Conservation (phyloP, 306 rosid species). For the Vigna unguiculata region DNA sequence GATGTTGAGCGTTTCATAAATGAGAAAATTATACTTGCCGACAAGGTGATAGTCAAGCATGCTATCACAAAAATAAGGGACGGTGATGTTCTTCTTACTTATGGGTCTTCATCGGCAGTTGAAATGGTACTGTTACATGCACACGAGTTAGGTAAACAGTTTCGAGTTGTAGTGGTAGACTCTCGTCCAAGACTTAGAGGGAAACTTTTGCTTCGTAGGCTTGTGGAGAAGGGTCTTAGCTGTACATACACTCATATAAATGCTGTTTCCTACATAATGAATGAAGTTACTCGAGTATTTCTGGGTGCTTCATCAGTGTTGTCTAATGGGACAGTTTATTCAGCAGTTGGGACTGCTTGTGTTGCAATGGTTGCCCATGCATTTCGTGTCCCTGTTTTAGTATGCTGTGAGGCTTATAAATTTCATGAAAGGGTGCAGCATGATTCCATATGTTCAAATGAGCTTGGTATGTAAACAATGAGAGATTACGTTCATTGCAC, state of each 20-base stretch:
- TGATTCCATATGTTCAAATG: slow-evolving; percentile 71
- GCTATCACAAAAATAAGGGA: slow-evolving; percentile 69
- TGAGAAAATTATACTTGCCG: slow-evolving; percentile 67
- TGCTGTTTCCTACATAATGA: slow-evolving; percentile 69
- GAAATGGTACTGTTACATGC: slow-evolving; percentile 65
- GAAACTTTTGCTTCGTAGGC: slow-evolving; percentile 58
- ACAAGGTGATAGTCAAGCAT: slow-evolving; percentile 64
- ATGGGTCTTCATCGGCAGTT: slow-evolving; percentile 59
- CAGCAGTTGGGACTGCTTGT: slow-evolving; percentile 67
- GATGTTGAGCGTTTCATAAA: slow-evolving; percentile 64
- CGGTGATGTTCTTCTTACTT: slow-evolving; percentile 69
- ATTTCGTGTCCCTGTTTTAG: slow-evolving; percentile 62
- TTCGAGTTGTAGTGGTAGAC: slow-evolving; percentile 66
- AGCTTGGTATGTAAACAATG: slow-evolving; percentile 56
- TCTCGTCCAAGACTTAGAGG: slow-evolving; percentile 70
- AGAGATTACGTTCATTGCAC: neutral
- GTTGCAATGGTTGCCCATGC: slow-evolving; percentile 75
- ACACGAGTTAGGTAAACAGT: slow-evolving; percentile 62
- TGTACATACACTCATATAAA: slow-evolving; percentile 66
- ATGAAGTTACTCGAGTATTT: slow-evolving; percentile 65
- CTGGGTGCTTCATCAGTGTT: slow-evolving; percentile 64
- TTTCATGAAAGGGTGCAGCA: slow-evolving; percentile 72
- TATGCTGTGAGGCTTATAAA: slow-evolving; percentile 72
- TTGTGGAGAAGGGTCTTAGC: slow-evolving; percentile 65
- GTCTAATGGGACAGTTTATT: slow-evolving; percentile 67